phyloP scores from a whole-genome alignment of 2,329 filamentous ascomycete species.

The Didymella exigua region DNA sequence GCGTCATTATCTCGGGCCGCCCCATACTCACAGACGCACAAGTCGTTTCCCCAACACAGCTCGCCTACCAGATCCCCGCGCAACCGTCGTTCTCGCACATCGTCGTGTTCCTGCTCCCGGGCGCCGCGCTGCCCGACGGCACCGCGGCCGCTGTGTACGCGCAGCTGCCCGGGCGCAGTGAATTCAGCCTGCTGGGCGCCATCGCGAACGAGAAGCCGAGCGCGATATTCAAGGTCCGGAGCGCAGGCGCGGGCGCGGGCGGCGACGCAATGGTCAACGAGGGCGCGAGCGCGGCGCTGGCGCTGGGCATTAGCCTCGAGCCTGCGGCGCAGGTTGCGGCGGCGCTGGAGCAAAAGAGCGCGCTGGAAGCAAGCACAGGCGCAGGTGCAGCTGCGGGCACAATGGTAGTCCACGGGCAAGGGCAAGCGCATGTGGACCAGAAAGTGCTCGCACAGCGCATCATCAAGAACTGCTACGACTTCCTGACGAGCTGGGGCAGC shows the following conservation, averaged over 20 bases:
- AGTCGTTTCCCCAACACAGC: constrained; percentile 64
- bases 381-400: constrained; percentile 27
- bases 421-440: constrained; percentile 58
- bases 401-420: constrained; percentile 45
- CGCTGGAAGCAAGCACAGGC: constrained; percentile 44
- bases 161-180: constrained; percentile 64
- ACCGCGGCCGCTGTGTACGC: constrained; percentile 91
- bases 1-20: constrained; percentile 64
- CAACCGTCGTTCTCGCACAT: constrained; percentile 70
- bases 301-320: constrained; percentile 84
- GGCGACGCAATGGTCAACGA: constrained; percentile 56
- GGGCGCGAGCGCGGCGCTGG: constrained; percentile 52
- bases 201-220: constrained; percentile 90
- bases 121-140: constrained; percentile 70
- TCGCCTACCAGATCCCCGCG: constrained; percentile 70
- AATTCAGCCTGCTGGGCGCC: constrained; percentile 85
- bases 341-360: constrained; percentile 67
- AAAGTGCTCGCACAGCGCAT: constrained; percentile 87
- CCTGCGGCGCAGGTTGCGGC: constrained; percentile 71
- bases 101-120: constrained; percentile 86
- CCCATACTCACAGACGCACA: constrained; percentile 64
- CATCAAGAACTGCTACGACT: constrained; percentile 97
- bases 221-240: constrained; percentile 79
- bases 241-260: constrained; percentile 45
- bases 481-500: constrained; percentile 84